Evolutionary conservation across 2,329 filamentous ascomycete genomes (phyloP), one percentile per base, ranked within the genome.

Genomic region (Neonectria punicea): DNA sequence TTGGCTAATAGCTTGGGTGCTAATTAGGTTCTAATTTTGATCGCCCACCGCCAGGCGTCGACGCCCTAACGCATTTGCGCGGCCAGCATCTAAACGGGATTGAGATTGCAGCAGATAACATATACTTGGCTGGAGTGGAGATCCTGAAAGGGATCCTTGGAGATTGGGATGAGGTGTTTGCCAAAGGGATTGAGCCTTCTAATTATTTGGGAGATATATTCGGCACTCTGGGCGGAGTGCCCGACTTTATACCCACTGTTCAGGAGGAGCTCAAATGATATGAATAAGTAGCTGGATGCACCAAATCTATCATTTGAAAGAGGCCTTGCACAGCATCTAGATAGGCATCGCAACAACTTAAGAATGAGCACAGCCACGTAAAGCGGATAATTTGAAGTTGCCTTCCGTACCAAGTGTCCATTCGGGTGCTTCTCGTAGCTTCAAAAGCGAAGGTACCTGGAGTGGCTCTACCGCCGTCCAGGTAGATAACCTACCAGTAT

Each of bases 131-230:
- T 16, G 67, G 67, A 5, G 32, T 69, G 11, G 53, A 65, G 20
- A 67, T 69, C 53, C 47, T 69, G 4, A 50, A 62, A 13, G 65
- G 53, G 7, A 66, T 69, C 22, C 43, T 69, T 20, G 22, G 39
- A 2, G 53, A 22, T n/a, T 69, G 67, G 67, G 46, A 57, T 9
- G 20, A 43, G 4, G 41, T 30, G 4, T 69, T 66, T 36, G 5
- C 30, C 18, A 28, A 55, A 4, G 67, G 67, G 2, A 36, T 69
- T 11, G 22, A 59, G 39, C 34, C 58, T 44, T 30, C 54, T 9
- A 69, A 69, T 57, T 69, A 69, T 28, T 49, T 67, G 2, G 67
- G 67, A 16, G 67, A 69, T 39, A 53, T 67, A 14, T 41, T 69
- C 25, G 67, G 67, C 16, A 67, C 65, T 10, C 63, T 67, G 9